Conservation (phyloP, 768 basidiomycete genomes). For the Auricularia sp. region DNA sequence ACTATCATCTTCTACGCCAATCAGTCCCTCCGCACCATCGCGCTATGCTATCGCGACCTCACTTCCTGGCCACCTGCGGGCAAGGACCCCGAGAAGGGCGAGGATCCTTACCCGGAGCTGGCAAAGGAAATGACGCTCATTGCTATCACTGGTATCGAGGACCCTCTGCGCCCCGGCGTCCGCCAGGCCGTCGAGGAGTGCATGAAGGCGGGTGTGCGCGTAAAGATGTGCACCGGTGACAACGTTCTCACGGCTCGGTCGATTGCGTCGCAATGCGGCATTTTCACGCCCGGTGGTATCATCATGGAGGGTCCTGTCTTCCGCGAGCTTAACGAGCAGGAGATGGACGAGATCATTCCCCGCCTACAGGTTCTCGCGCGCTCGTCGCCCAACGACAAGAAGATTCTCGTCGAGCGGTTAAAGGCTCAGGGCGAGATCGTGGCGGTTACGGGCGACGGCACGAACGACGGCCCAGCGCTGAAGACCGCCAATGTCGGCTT, state of each 20-base stretch:
- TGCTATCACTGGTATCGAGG: conserved; percentile 89
- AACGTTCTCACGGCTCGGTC: conserved; percentile 94
- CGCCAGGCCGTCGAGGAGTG: conserved; percentile 82
- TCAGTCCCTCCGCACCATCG: conserved; percentile 89
- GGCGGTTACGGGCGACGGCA: conserved; percentile 95
- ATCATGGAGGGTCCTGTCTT: conserved; percentile 98
- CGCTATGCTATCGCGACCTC: conserved; percentile 87
- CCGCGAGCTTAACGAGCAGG: conserved; percentile 57
- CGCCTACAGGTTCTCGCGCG: conserved; percentile 93
- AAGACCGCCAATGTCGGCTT: conserved; percentile 96
- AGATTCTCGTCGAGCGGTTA: conserved; percentile 80
- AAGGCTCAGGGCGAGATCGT: conserved; percentile 82
- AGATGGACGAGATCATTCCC: conserved; percentile 77
- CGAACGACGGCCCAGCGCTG: conserved; percentile 93
- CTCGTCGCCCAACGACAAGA: conserved; percentile 96
- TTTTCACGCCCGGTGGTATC: conserved; percentile 85
- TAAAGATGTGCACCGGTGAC: conserved; percentile 99
- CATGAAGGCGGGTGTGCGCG: conserved; percentile 75
- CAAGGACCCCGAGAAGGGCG: conserved; percentile 27
- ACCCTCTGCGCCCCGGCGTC: conserved; percentile 87
- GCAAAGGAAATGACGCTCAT: conserved; percentile 71
- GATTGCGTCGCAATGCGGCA: conserved; percentile 92
- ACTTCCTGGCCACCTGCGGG: conserved; percentile 70
- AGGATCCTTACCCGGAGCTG: conserved; percentile 60
- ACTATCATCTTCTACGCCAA: conserved; percentile 98